Base-by-base conservation (phyloP, 192 early-diverging fungal genomes). In the Coemansia sp. region DNA sequence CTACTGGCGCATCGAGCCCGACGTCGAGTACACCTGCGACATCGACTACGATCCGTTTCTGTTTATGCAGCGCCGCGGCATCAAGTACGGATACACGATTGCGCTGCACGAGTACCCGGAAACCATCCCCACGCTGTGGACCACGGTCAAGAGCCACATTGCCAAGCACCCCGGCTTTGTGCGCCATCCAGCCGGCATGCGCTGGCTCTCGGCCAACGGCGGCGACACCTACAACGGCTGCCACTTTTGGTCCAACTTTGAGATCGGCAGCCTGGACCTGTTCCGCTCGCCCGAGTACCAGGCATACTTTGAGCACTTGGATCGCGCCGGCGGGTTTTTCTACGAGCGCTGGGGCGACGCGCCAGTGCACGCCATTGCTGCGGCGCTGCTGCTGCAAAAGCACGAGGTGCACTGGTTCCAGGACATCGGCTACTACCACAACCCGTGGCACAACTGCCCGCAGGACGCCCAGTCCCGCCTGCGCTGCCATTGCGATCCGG, bases 161-260 rank as follows among this genome's bases (percentile, higher is more conserved):
- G 47, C 52, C 43, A 32, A 60, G 16, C 49, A 85, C 11, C 82
- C 83, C 0, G 60, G 71, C 1, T 79, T 83, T 32, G 51, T 84
- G 47, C 76, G 76, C 30, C 61, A 72, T 11, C 62, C 66, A 15
- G 77, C 53, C 56, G 71, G 51, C 21, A 50, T 70, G 20, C 41
- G 65, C 18, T 87, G 88, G 73, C 70, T 90, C 16, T 82, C 85
- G 1, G 42, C 50, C 21, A 53, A 60, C 32, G 38, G 43, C 42
- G 76, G 70, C 43, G 36, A 37, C 14, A 84, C 78, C 5, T 92
- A 90, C 63, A 91, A 91, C 57, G 69, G 70, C 40, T 91, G 90
- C 60, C 89, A 94, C 67, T 93, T 91, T 56, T 92, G 92, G 92
- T 84, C 86, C 47, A 94, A 93, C 63, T 92, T 94, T 67, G 90